Evolutionary conservation across 2,329 filamentous ascomycete genomes (phyloP).

Genomic region (Periconia macrospinosa): DNA sequence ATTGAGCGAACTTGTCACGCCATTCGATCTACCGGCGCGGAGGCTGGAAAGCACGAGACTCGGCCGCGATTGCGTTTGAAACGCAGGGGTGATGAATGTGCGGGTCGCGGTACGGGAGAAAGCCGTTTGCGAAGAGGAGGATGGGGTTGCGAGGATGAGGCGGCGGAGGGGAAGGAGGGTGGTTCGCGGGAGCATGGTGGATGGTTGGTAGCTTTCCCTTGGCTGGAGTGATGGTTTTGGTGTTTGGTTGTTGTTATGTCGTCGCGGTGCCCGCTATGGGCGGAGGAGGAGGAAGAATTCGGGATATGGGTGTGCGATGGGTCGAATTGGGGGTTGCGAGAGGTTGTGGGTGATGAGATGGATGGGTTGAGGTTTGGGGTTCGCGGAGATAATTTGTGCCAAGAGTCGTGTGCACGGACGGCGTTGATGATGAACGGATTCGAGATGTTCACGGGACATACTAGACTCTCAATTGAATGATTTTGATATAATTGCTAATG

Average conservation of each 20-base stretch:
- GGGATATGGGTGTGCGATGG: too few species aligned
- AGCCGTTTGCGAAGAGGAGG: background rate
- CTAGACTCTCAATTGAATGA: too few species aligned
- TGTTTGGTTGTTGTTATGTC: background rate
- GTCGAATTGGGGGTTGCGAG: too few species aligned
- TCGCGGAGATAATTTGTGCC: background rate
- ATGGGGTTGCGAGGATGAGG: conserved; percentile 2
- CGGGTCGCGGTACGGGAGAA: too few species aligned
- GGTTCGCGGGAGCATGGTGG: conserved; percentile 35
- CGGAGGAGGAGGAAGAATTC: background rate
- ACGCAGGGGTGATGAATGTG: conserved; percentile 10
- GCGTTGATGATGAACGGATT: too few species aligned
- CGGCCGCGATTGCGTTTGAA: conserved; percentile 13
- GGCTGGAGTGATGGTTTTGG: background rate
- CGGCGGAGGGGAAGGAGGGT: conserved; percentile 37
- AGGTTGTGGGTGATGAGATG: background rate
- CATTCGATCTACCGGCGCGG: too few species aligned
- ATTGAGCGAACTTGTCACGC: too few species aligned
- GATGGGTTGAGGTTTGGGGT: background rate
- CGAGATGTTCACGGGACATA: too few species aligned
- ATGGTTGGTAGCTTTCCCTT: background rate
- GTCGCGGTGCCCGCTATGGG: background rate
- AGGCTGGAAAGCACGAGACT: conserved; percentile 6
- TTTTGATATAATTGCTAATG: too few species aligned
- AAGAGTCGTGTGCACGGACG: too few species aligned